Evolutionary conservation across 176 grass and related monocot genomes (phyloP), one percentile per base, ranked within the genome.

Genomic region (Eragrostis nindensis): DNA sequence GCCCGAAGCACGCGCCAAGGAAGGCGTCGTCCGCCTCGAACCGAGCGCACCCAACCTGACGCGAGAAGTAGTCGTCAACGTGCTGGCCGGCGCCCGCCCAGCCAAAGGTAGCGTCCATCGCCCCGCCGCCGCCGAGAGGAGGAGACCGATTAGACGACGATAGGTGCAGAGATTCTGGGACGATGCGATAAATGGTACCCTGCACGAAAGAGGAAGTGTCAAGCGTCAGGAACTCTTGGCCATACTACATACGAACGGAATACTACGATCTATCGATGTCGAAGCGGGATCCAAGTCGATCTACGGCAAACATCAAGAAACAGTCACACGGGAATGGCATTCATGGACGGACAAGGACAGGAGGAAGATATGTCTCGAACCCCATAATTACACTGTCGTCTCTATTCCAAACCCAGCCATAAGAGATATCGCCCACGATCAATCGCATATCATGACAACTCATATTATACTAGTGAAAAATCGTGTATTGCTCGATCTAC

Each of bases 21-120:
- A 90, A 86, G 21, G 61, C 74, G 24, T 90, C 88, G 67, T 90
- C 88, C 42, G 78, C 55, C 17, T 86, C 83, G 67, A 86, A 67
- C 41, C 73, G 49, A 11, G 57, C 59, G 65, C 83, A 86, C 44
- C 83, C 63, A 0, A 44, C 14, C 83, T 89, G 82, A 0, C 73
- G 88, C 61, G 79, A 40, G 66, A 74, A 71, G 67, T 81, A 81
- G 14, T 73, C 73, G 8, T 86, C 83, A 18, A 66, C 83, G 27
- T 80, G 76, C 42, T 84, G 81, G 8, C 74, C 80, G 11, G 77
- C 70, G 65, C 77, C 65, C 17, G 83, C 73, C 78, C 83, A 77
- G 78, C 78, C 87, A 13, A 78, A 86, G 5, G 79, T 78, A 18
- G 77, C 47, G 48, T 82, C 88, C 88, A 90, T 90, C 27, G 59